These are phyloP conservation scores for Rosa chinensis DNA, from an alignment of 306 rosid genomes.

Conservation along the genomic window DNA sequence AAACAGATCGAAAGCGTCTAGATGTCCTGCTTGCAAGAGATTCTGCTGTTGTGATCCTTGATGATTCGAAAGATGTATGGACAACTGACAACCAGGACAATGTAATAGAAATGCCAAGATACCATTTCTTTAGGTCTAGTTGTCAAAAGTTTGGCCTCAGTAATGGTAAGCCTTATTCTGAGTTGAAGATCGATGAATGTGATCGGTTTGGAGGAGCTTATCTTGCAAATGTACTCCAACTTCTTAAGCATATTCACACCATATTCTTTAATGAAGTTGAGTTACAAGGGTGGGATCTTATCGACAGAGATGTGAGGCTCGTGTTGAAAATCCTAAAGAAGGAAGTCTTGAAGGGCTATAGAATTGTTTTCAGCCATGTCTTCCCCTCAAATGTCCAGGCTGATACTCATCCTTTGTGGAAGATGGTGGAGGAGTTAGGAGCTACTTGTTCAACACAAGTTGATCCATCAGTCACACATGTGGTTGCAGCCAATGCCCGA, in stretches of 20 bases:
- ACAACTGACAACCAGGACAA: constrained; percentile 63
- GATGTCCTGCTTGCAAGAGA: constrained; percentile 82
- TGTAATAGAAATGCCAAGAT: constrained; percentile 78
- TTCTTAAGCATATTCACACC: constrained; percentile 64
- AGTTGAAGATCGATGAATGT: neutral
- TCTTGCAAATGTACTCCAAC: constrained; percentile 44
- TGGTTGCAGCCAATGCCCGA: constrained; percentile 64
- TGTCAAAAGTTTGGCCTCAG: constrained; percentile 65
- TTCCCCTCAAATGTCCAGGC: constrained; percentile 45
- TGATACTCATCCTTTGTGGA: constrained; percentile 51
- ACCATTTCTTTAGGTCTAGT: constrained; percentile 84
- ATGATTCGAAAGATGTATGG: constrained; percentile 91
- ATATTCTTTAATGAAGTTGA: constrained; percentile 61
- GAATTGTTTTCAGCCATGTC: constrained; percentile 61
- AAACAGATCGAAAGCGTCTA: constrained; percentile 76
- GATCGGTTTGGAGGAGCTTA: neutral
- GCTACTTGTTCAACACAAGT: constrained; percentile 61
- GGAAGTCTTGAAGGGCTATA: constrained; percentile 59
- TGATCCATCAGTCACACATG: constrained; percentile 66
- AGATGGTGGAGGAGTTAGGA: constrained; percentile 78
- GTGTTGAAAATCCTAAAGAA: constrained; percentile 39
- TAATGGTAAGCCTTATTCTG: constrained; percentile 14
- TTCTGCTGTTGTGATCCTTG: constrained; percentile 81
- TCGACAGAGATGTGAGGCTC: constrained; percentile 66
- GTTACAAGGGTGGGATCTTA: constrained; percentile 34